A percentile compares a stretch with the other conserved stretches of the same genome.
Evolutionary conservation across 2,329 filamentous ascomycete genomes (phyloP).

Genomic region (Botrytis pseudocinerea): DNA sequence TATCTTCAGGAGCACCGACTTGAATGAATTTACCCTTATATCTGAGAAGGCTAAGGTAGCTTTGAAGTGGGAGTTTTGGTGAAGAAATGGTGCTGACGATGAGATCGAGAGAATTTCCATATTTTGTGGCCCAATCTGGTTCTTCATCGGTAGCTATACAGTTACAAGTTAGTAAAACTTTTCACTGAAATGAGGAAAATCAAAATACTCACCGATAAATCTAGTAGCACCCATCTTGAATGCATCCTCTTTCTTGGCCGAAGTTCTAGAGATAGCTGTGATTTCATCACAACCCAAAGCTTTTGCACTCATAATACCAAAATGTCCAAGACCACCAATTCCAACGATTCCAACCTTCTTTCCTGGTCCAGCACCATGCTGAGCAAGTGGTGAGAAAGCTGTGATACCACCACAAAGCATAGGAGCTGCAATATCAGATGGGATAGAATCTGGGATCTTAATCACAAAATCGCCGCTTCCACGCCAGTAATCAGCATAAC

Average conservation of each 20-base stretch:
- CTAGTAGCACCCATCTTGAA: slow-evolving; percentile 60
- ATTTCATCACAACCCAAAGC: slow-evolving; percentile 68
- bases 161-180: background rate
- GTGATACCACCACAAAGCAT: slow-evolving; percentile 80
- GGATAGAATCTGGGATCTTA: slow-evolving; percentile 56
- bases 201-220: slow-evolving; percentile 44
- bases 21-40: slow-evolving; percentile 63
- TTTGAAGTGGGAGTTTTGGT: slow-evolving; percentile 59
- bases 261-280: slow-evolving; percentile 63
- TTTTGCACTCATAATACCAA: slow-evolving; percentile 69
- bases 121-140: slow-evolving; percentile 59
- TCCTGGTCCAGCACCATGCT: slow-evolving; percentile 67
- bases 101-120: slow-evolving; percentile 54
- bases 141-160: slow-evolving; percentile 48
- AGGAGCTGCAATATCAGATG: slow-evolving; percentile 57
- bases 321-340: slow-evolving; percentile 68
- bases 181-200: background rate
- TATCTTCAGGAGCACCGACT: slow-evolving; percentile 64
- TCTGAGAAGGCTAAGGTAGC: slow-evolving; percentile 62
- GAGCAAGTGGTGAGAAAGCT: slow-evolving; percentile 66
- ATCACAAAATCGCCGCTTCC: slow-evolving; percentile 59
- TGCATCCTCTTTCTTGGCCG: slow-evolving; percentile 59
- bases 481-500: slow-evolving; percentile 51
- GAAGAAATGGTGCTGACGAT: slow-evolving; percentile 60
- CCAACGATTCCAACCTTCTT: slow-evolving; percentile 70